Base-by-base conservation (phyloP, 2,329 filamentous ascomycete species). In the Xylariales sp. region DNA sequence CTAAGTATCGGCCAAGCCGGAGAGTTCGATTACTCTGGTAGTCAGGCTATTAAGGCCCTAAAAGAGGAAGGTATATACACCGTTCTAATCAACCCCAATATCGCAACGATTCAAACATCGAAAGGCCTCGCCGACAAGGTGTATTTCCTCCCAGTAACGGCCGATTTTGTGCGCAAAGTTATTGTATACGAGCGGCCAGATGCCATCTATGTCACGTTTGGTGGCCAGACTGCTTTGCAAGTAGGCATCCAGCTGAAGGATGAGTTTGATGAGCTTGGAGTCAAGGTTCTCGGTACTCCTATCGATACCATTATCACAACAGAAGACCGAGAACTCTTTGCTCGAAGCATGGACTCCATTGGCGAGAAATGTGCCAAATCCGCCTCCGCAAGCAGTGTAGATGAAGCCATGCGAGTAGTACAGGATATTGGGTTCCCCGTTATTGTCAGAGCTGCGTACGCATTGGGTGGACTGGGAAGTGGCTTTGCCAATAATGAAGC, bases 271-370 rank as follows among this genome's bases (percentile, higher is more conserved):
- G 86, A 84, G 58, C 91, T 98, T 5, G 96, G 96, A 52, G 95
- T 99, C 75, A 91, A 94, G 82, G 95, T 99, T 50, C 87, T 99
- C 16, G 96, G 96, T 80, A 99, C 96, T 5, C 94, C 95, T 12
- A 98, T 99, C 70, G 92, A 97, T 50, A 98, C 96, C 55, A 97
- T 99, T 82, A 97, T 98, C 82, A 98, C 95, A 28, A 99, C 96
- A 0, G 96, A 99, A 81, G 96, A 99, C 77, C 92, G 96, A 80
- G 96, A 99, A 83, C 88, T 98, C 49, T 99, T 99, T 76, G 96
- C 96, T 61, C 91, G 95, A 72, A 97, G 93, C 84, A 98, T 99
- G 95, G 95, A 98, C 78, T 96, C 94, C 0, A 98, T 99, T 77
- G 93, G 93, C 69, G 96, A 97, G 83, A 97, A 97, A 81, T 98